Evolutionary conservation across 2,329 filamentous ascomycete species (phyloP).

Genomic region (Drechmeria coniospora): DNA sequence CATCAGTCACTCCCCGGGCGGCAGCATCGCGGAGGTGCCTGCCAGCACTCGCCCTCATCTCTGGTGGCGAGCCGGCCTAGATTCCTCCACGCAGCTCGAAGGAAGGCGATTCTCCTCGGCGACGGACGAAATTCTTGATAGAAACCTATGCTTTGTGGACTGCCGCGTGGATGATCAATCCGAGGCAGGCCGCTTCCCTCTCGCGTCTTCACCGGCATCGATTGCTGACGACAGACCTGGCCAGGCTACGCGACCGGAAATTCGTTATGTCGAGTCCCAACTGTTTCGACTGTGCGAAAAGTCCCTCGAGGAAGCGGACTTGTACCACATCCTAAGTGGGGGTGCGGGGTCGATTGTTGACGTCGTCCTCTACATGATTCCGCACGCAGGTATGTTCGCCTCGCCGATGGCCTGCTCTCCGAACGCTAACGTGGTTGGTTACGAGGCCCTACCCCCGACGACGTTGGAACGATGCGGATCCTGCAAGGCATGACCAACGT

Average conservation of each 20-base stretch:
- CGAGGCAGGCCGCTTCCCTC: conserved; percentile 29
- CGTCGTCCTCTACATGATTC: conserved; percentile 67
- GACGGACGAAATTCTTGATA: conserved; percentile 65
- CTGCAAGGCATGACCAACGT: conserved; percentile 67
- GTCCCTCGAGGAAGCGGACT: conserved; percentile 55
- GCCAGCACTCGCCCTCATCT: conserved; percentile 77
- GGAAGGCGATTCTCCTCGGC: conserved; percentile 46
- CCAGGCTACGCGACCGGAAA: conserved; percentile 34
- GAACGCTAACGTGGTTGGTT: conserved; percentile 3
- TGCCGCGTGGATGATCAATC: conserved; percentile 44
- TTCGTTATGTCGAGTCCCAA: conserved; percentile 53
- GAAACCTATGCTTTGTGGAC: conserved; percentile 90
- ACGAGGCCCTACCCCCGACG: conserved; percentile 22
- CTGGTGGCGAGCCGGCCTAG: conserved; percentile 73
- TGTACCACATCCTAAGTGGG: conserved; percentile 63
- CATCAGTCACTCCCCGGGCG: conserved; percentile 20
- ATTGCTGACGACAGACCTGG: no score
- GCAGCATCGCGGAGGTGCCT: conserved; percentile 48
- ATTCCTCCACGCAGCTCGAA: conserved; percentile 35
- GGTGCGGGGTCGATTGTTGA: conserved; percentile 76
- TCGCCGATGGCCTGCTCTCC: not conserved
- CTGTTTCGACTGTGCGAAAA: conserved; percentile 18
- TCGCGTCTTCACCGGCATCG: no score
- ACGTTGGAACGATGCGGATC: conserved; percentile 56
- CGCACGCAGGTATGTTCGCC: conserved; percentile 48